phyloP scores from a whole-genome alignment of 2,329 filamentous ascomycete genomes.

The Colletotrichum eleusines region DNA sequence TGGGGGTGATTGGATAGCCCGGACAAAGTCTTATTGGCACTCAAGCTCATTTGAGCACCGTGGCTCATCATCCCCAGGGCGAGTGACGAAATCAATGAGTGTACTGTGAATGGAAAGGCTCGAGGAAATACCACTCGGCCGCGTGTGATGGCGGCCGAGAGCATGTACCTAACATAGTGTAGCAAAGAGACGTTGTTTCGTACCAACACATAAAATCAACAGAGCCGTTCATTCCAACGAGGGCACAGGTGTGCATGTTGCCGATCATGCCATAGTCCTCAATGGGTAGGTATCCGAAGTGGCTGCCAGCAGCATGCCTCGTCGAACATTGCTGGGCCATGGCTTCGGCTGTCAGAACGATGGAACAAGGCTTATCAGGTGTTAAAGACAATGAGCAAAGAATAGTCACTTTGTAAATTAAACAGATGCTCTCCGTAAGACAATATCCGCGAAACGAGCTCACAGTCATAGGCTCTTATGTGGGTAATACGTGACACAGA shows the following conservation, averaged over 20 bases:
- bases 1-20: not conserved
- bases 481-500: not conserved
- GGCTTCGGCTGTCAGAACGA: slow-evolving; percentile 15
- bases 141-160: not conserved
- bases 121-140: slow-evolving; percentile 2
- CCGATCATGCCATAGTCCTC: slow-evolving; percentile 86
- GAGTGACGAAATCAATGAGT: not conserved
- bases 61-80: not conserved
- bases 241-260: slow-evolving; percentile 82
- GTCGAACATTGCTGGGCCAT: slow-evolving; percentile 53
- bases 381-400: not conserved
- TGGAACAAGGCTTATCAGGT: not conserved
- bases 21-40: not conserved
- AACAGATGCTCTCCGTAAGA: not conserved
- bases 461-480: not conserved
- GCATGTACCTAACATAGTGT: not conserved
- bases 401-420: not conserved
- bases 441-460: not conserved
- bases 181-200: slow-evolving; percentile 43
- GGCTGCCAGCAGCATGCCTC: slow-evolving; percentile 47
- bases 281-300: slow-evolving; percentile 69
- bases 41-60: not conserved
- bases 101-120: not conserved
- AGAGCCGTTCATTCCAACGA: slow-evolving; percentile 80
- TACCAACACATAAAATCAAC: slow-evolving; percentile 84